A percentile compares a stretch with the other conserved stretches of the same genome.
phyloP scores from a whole-genome alignment of 2,329 filamentous ascomycete genomes.

The Microsporum ferrugineum region DNA sequence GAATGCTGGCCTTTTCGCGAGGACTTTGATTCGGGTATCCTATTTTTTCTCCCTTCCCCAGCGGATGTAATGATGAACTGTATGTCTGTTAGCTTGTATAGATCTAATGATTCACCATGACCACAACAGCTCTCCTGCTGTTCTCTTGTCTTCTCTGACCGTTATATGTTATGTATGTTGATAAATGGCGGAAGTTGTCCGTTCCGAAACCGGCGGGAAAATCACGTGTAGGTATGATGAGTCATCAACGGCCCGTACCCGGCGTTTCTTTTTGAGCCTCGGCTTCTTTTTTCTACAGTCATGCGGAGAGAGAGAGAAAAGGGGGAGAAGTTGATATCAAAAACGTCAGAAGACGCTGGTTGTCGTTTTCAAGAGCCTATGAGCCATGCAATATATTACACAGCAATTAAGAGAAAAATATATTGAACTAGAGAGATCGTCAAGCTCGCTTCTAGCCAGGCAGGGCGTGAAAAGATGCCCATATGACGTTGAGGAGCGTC shows the following conservation, averaged over 20 bases:
- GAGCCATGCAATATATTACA: not conserved
- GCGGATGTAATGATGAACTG: not conserved
- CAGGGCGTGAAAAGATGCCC: not conserved
- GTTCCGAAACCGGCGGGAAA: not conserved
- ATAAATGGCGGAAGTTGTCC: not conserved
- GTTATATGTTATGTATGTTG: not conserved
- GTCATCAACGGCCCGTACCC: not conserved
- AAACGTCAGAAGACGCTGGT: not conserved
- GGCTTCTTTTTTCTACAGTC: not conserved
- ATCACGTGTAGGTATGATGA: not conserved
- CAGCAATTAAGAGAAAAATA: not conserved
- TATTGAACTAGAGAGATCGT: not conserved
- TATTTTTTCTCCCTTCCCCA: not conserved
- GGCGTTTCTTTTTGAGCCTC: not conserved
- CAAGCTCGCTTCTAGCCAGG: not conserved
- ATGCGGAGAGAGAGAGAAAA: not conserved
- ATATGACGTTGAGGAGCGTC: not conserved
- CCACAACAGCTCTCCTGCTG: not conserved
- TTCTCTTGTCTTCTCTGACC: not conserved
- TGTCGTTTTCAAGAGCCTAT: too few relatives aligned
- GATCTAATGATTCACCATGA: not conserved
- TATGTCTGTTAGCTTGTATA: not conserved
- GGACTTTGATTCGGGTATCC: not conserved
- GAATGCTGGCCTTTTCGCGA: not conserved
- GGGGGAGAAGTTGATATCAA: not conserved